These are phyloP conservation scores for Thamnidium elegans DNA, from an alignment of 192 early-diverging fungal genomes.

Conservation along the genomic window DNA sequence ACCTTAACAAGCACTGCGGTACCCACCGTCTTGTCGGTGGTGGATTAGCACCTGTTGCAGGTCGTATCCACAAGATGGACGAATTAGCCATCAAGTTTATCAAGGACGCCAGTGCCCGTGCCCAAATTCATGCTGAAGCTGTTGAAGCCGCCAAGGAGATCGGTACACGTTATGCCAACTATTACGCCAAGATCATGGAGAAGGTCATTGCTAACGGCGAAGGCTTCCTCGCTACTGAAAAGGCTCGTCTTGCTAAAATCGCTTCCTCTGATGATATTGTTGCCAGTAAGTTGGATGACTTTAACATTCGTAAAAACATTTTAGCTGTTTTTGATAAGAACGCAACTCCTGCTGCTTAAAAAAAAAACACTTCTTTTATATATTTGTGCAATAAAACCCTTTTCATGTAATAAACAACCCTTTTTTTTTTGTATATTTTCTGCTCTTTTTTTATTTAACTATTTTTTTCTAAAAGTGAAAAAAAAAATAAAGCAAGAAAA, in stretches of 20 bases:
- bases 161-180: conserved; percentile 59
- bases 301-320: conserved; percentile 86
- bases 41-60: conserved; percentile 56
- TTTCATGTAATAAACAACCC: too few relatives aligned
- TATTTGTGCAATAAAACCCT: too few relatives aligned
- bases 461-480: neutral
- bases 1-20: conserved; percentile 82
- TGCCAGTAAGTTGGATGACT: conserved; percentile 75
- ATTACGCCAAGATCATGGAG: conserved; percentile 92
- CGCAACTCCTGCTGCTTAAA: too few relatives aligned
- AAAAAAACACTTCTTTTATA: neutral
- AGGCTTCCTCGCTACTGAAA: conserved; percentile 72
- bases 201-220: conserved; percentile 68
- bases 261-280: conserved; percentile 64
- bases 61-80: conserved; percentile 49
- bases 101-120: conserved; percentile 34
- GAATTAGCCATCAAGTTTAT: conserved; percentile 59
- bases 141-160: conserved; percentile 41
- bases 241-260: conserved; percentile 78
- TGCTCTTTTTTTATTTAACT: neutral
- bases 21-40: conserved; percentile 76
- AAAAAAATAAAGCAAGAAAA: neutral
- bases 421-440: too few relatives aligned
- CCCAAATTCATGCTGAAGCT: conserved; percentile 32
- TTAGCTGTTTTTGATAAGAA: conserved; percentile 43